Conservation (phyloP, 2,329 filamentous ascomycete genomes). For the Fusarium abutilonis region DNA sequence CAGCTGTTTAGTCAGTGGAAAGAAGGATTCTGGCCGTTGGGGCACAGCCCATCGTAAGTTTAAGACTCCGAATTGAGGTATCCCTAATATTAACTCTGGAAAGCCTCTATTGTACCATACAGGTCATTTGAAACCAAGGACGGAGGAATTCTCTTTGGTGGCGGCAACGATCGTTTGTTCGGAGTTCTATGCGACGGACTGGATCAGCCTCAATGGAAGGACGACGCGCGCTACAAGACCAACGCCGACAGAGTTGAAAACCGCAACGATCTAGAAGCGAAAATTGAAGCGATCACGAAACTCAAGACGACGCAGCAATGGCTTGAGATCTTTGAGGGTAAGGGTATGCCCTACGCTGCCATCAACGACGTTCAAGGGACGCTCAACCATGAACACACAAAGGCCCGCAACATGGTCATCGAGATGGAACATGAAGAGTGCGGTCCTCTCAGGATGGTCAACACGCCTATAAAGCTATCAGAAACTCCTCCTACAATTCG, state of each 20-base stretch:
- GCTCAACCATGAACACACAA: conserved; percentile 84
- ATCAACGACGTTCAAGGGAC: conserved; percentile 92
- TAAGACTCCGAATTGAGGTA: background rate
- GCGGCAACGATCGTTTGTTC: conserved; percentile 77
- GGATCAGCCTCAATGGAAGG: conserved; percentile 67
- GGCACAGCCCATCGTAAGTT: conserved; percentile 89
- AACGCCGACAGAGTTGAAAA: conserved; percentile 74
- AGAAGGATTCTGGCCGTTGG: conserved; percentile 91
- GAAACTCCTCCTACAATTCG: conserved; percentile 80
- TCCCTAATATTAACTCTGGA: conserved; percentile 1
- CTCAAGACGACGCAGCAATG: conserved; percentile 87
- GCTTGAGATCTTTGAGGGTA: conserved; percentile 87
- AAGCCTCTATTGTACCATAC: conserved; percentile 97
- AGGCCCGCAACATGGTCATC: conserved; percentile 87
- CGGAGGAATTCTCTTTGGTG: conserved; percentile 75
- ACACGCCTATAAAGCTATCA: conserved; percentile 94
- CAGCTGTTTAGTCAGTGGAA: conserved; percentile 86
- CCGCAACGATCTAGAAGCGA: conserved; percentile 77
- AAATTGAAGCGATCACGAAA: conserved; percentile 79
- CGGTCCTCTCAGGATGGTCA: conserved; percentile 88
- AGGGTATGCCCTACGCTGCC: conserved; percentile 89
- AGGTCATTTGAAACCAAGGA: conserved; percentile 81
- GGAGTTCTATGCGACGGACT: conserved; percentile 70
- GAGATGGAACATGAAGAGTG: conserved; percentile 85
- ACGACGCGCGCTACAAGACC: conserved; percentile 66